Conservation (phyloP, 1,284 basidiomycete genomes). For the Xanthoconium separans region DNA sequence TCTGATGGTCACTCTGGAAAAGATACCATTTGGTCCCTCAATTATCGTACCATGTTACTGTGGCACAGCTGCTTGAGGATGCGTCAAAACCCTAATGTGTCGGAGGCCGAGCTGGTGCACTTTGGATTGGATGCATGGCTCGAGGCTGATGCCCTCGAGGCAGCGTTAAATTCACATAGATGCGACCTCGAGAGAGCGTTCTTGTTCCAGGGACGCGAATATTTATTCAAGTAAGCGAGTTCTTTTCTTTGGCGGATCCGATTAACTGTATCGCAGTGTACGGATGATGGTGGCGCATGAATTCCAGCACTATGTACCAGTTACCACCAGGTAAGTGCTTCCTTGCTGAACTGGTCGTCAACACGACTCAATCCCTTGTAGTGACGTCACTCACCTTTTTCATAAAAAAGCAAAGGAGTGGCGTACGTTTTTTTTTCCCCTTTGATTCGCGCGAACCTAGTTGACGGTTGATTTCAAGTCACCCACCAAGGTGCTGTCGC, state of each 20-base stretch:
- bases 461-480: slow-evolving; percentile 41
- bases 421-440: slow-evolving; percentile 48
- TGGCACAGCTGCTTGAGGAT: slow-evolving; percentile 71
- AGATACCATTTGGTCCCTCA: slow-evolving; percentile 70
- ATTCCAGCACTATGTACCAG: slow-evolving; percentile 63
- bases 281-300: slow-evolving; percentile 71
- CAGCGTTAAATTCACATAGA: slow-evolving; percentile 58
- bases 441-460: slow-evolving; percentile 2
- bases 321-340: slow-evolving; percentile 53
- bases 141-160: slow-evolving; percentile 67
- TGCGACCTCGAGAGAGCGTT: slow-evolving; percentile 66
- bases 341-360: background rate
- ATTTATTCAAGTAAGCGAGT: slow-evolving; percentile 66
- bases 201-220: slow-evolving; percentile 69
- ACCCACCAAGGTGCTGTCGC: slow-evolving; percentile 62
- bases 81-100: slow-evolving; percentile 41
- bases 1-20: slow-evolving; percentile 42
- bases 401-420: slow-evolving; percentile 71
- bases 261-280: slow-evolving; percentile 41
- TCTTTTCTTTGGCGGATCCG: background rate
- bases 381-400: slow-evolving; percentile 53
- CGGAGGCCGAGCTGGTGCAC: slow-evolving; percentile 52
- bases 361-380: slow-evolving; percentile 24
- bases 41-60: slow-evolving; percentile 64
- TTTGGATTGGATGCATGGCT: slow-evolving; percentile 69